Conservation (phyloP, 2,329 filamentous ascomycete genomes). For the Trematosphaeria pertusa region DNA sequence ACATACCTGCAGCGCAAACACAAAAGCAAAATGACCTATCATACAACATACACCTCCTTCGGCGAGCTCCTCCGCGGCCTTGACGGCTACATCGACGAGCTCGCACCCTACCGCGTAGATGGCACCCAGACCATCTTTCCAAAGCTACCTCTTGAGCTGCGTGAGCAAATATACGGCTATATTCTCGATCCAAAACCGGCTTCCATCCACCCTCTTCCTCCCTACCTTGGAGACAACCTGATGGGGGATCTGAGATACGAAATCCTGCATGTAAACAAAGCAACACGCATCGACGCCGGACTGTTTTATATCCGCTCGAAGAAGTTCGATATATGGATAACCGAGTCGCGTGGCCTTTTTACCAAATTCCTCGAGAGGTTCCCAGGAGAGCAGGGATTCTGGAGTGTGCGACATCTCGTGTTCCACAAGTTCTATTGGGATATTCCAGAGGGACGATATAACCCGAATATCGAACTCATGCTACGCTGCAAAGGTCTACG, state of each 20-base stretch:
- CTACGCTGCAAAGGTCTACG: background rate
- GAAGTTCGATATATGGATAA: background rate
- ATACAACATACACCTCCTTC: background rate
- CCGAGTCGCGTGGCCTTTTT: background rate
- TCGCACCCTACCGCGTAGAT: background rate
- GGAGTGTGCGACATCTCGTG: background rate
- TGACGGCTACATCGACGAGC: background rate
- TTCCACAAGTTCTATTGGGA: background rate
- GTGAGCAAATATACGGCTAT: background rate
- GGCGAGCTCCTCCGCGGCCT: constrained; percentile 11
- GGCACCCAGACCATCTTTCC: background rate
- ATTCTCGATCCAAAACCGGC: background rate
- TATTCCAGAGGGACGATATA: background rate
- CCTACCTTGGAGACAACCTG: background rate
- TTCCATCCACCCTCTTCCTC: background rate
- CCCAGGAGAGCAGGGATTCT: background rate
- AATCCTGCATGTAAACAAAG: background rate
- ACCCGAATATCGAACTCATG: background rate
- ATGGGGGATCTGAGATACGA: background rate
- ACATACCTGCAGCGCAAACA: background rate
- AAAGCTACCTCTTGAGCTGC: background rate
- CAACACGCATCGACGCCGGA: background rate
- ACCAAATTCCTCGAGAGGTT: background rate
- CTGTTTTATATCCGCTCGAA: background rate
- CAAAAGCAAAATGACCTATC: background rate